Percentiles rank a stretch among this genome's conserved stretches.
Evolutionary conservation across 78 protist genomes (phyloP).

Genomic region (Dictyostelium brefeldianum): DNA sequence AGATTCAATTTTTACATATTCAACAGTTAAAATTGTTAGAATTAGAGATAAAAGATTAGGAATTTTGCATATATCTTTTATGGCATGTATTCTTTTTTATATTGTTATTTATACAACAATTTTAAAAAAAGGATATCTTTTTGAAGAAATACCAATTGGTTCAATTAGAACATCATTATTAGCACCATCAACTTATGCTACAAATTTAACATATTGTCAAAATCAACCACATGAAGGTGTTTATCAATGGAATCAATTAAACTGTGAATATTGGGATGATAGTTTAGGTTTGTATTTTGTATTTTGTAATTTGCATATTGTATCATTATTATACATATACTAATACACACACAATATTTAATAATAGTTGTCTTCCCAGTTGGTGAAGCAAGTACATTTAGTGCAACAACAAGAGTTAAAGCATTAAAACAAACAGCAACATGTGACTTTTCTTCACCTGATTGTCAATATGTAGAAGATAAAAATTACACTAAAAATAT

Average conservation of each 20-base stretch:
- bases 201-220: constrained; percentile 38
- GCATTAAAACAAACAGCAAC: background rate
- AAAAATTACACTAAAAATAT: background rate
- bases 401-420: constrained; percentile 43
- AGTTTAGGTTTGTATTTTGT: too few relatives aligned
- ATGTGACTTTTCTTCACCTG: constrained; percentile 12
- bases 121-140: constrained; percentile 25
- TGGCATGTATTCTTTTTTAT: constrained; percentile 1
- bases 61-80: constrained; percentile 15
- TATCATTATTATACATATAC: too few relatives aligned
- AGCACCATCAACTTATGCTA: constrained; percentile 13
- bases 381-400: constrained; percentile 16
- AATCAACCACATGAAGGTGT: background rate
- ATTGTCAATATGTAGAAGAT: background rate
- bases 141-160: constrained; percentile 29
- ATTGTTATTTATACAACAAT: constrained; percentile 14
- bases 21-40: constrained; percentile 44
- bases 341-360: too few relatives aligned
- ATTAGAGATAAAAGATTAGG: constrained; percentile 38
- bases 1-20: constrained; percentile 13
- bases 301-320: too few relatives aligned
- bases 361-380: constrained; percentile 51
- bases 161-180: constrained; percentile 29
- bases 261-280: constrained; percentile 78
- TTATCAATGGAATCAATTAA: background rate